Evolutionary conservation across 352 stramenopile genomes (phyloP).

Genomic region (Phytophthora nicotianae): DNA sequence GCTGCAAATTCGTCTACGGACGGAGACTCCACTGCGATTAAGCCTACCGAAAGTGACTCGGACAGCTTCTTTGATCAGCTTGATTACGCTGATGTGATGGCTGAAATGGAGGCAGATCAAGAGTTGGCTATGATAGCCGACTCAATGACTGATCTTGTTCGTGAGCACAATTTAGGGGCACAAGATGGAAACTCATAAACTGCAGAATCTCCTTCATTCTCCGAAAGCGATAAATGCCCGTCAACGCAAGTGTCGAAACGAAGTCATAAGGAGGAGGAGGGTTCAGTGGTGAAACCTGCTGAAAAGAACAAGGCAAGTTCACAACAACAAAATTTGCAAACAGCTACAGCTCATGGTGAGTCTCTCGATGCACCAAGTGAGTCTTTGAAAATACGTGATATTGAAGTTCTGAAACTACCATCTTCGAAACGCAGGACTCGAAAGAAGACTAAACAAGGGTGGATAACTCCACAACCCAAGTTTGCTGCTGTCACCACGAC

Average conservation of each 20-base stretch:
- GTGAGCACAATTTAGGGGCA: background rate
- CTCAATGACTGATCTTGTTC: background rate
- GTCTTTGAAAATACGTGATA: too few relatives aligned
- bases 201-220: too few relatives aligned
- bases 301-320: background rate
- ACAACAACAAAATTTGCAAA: too few relatives aligned
- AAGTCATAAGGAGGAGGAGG: background rate
- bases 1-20: background rate
- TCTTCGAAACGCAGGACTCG: background rate
- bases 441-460: slow-evolving; percentile 3
- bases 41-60: background rate
- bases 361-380: too few relatives aligned
- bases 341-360: too few relatives aligned
- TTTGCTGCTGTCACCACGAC: background rate
- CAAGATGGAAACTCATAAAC: background rate
- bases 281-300: too few relatives aligned
- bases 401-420: background rate
- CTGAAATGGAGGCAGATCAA: background rate
- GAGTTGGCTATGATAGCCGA: background rate
- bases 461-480: background rate
- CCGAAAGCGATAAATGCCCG: background rate
- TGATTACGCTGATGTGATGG: background rate
- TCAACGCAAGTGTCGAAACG: too few relatives aligned
- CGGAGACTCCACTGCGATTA: background rate
- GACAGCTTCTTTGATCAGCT: background rate